These are phyloP conservation scores for Penicillium goetzii DNA, from an alignment of 495 filamentous ascomycete genomes.

Conservation along the genomic window DNA sequence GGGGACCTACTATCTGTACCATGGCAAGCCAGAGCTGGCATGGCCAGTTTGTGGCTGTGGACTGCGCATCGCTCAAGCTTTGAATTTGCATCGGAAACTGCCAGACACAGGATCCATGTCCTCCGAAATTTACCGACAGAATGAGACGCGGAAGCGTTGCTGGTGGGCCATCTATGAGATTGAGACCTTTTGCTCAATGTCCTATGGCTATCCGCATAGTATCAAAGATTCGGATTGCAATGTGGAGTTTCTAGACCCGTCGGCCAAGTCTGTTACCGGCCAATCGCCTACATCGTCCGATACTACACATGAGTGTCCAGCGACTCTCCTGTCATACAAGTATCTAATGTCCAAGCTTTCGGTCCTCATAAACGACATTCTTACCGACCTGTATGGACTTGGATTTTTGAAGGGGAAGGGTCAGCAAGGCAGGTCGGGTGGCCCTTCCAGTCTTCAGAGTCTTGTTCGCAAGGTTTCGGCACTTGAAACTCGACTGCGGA, in stretches of 20 bases:
- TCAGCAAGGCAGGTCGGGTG: background rate
- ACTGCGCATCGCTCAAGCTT: conserved; percentile 39
- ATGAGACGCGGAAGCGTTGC: conserved; percentile 41
- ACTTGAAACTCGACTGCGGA: conserved; percentile 15
- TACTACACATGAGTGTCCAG: conserved; percentile 13
- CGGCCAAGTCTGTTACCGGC: conserved; percentile 12
- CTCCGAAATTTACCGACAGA: conserved; percentile 11
- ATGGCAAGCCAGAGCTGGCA: conserved; percentile 38
- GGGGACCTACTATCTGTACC: conserved; percentile 44
- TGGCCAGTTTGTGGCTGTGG: conserved; percentile 46
- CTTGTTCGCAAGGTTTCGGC: conserved; percentile 19
- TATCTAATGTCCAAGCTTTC: conserved; percentile 39
- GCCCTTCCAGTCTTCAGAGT: background rate
- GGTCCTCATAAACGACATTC: conserved; percentile 24
- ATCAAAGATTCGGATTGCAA: conserved; percentile 42
- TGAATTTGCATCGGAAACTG: conserved; percentile 38
- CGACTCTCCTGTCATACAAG: conserved; percentile 35
- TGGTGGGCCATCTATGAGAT: conserved; percentile 50
- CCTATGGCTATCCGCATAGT: conserved; percentile 41
- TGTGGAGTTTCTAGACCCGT: conserved; percentile 36
- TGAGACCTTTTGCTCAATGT: conserved; percentile 44
- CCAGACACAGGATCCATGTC: background rate
- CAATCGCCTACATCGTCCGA: conserved; percentile 21
- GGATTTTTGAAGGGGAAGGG: conserved; percentile 3
- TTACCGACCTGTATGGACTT: conserved; percentile 34